These are phyloP conservation scores for Periconia sp. DNA, from an alignment of 2,329 filamentous ascomycete species.

Conservation along the genomic window DNA sequence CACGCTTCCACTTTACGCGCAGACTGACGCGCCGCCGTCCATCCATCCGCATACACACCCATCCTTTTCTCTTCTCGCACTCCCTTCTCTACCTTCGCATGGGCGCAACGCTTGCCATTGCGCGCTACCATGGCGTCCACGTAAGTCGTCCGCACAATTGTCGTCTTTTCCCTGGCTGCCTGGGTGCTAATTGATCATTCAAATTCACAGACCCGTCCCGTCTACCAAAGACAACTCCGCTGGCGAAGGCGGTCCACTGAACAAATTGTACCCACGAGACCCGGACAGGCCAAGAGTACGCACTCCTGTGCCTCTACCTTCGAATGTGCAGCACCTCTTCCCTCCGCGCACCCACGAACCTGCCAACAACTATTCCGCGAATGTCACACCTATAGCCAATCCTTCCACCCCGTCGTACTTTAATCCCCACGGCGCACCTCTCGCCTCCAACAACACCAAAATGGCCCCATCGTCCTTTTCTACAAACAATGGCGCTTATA, in stretches of 20 bases:
- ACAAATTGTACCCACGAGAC: not conserved
- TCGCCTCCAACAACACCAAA: not conserved
- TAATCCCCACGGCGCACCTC: not conserved
- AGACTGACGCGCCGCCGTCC: not conserved
- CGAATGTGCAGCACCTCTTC: conserved; percentile 5
- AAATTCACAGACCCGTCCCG: conserved; percentile 15
- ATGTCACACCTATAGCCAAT: not conserved
- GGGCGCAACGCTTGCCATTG: not conserved
- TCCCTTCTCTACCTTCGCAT: not conserved
- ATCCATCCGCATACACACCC: not conserved
- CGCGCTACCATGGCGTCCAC: not conserved
- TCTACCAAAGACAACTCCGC: conserved; percentile 23
- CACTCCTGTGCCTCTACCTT: conserved; percentile 5
- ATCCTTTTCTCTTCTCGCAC: too few relatives aligned
- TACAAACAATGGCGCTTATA: not conserved
- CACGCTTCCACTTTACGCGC: conserved; percentile 10
- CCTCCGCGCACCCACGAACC: not conserved
- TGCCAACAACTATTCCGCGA: not conserved
- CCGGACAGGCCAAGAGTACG: not conserved
- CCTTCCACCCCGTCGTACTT: not conserved
- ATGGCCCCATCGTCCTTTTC: not conserved
- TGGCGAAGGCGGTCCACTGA: conserved; percentile 7
- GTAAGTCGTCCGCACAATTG: not conserved
- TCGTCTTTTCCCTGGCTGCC: not conserved
- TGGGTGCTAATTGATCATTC: not conserved